Evolutionary conservation across 139 green algal species (phyloP), one percentile per base, ranked within the genome.

Genomic region (Chlamydomonas eustigma): DNA sequence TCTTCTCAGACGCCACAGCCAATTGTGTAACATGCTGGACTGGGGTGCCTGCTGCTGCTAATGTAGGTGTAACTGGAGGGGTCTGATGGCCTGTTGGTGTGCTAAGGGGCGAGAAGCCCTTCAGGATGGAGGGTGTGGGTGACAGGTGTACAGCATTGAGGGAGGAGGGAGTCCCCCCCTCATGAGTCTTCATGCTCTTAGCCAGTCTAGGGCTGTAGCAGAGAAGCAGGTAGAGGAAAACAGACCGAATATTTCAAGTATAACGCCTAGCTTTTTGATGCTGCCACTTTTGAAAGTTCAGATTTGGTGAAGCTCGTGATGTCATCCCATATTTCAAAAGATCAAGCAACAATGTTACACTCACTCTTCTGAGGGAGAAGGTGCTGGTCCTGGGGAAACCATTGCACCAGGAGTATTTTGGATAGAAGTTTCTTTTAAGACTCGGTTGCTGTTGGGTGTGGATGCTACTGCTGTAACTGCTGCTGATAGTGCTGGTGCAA

Each of bases 331-430:
- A 37, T 30, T 24, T 28, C 18, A 3, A 22, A 8, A 34, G 64
- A 4, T 3, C n/a, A 38, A 12, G 64, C 64, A 33, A 51, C 34
- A 50, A 4, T 8, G 4, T 37, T 2, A 0, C 24, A 76, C 81
- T 78, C 35, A 86, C 80, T 81, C 75, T 36, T 81, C 77, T 32
- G 77, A 86, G 38, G 77, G 81, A 25, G 81, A 83, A 1, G 78
- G 81, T 3, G 68, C 71, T 4, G 76, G 74, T 2, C 66, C 66
- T 1, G 76, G 65, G n/a, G 35, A 31, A 18, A 28, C 33, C 37
- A 66, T 37, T 36, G 25, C 3, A 28, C 63, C 4, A 39, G 28
- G 2, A 2, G 12, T 74, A n/a, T 52, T 24, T 63, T 77, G 32
- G 39, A 8, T n/a, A 37, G 1, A 22, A 44, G 33, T 24, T 31